Conservation (phyloP, 2,329 filamentous ascomycete genomes). For the Fusarium kyushuense region DNA sequence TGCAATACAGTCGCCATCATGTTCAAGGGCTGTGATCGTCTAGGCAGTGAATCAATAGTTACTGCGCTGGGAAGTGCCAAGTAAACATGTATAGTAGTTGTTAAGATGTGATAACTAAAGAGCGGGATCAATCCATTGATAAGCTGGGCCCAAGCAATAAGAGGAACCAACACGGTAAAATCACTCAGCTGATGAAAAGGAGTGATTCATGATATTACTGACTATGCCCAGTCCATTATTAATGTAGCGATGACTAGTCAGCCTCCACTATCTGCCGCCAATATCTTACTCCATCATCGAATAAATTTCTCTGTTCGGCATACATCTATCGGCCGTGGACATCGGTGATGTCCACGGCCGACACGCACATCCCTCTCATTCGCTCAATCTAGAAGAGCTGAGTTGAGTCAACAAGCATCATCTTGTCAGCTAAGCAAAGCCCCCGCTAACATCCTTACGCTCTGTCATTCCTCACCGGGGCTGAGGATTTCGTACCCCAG, state of each 20-base stretch:
- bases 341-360: background rate
- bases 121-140: background rate
- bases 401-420: background rate
- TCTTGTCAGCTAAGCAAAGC: constrained; percentile 12
- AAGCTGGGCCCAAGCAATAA: fast-evolving
- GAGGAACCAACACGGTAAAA: background rate
- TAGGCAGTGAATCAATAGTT: no score
- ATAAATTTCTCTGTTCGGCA: background rate
- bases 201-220: background rate
- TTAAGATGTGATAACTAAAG: no score
- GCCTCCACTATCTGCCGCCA: background rate
- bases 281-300: background rate
- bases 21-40: no score
- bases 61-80: no score
- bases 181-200: background rate
- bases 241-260: background rate
- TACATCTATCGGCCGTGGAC: background rate
- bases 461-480: background rate
- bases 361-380: no score
- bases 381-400: background rate
- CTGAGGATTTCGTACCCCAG: constrained; percentile 2
- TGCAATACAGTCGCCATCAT: no score
- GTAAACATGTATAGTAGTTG: no score
- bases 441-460: constrained; percentile 11
- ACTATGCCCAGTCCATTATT: background rate